Percentiles rank a stretch among this genome's conserved stretches.
phyloP scores from a whole-genome alignment of 2,329 filamentous ascomycete species.

The Aspergillus sp. region DNA sequence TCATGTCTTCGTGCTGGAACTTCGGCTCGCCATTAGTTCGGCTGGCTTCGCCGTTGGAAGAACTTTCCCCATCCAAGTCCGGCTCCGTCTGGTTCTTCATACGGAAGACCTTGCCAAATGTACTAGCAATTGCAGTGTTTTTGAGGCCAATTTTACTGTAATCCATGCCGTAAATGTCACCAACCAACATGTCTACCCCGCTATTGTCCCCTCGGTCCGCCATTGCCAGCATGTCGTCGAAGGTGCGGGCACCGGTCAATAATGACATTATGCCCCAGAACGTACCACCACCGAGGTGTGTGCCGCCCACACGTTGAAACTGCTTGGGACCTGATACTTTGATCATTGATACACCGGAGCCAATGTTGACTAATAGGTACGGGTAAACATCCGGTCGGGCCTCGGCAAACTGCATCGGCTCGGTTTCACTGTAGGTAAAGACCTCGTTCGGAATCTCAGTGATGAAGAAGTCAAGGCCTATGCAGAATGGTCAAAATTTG shows the following conservation, averaged over 20 bases:
- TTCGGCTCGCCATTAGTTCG: slow-evolving; percentile 40
- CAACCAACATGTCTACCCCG: slow-evolving; percentile 93
- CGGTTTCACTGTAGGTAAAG: slow-evolving; percentile 89
- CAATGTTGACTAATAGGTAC: slow-evolving; percentile 97
- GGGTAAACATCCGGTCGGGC: slow-evolving; percentile 84
- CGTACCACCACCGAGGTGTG: slow-evolving; percentile 92
- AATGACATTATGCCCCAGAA: slow-evolving; percentile 93
- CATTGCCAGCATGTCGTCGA: slow-evolving; percentile 94
- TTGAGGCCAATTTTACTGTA: slow-evolving; percentile 97
- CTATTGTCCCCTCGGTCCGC: slow-evolving; percentile 90
- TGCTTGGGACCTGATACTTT: slow-evolving; percentile 89
- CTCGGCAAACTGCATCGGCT: slow-evolving; percentile 86
- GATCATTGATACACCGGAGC: slow-evolving; percentile 94
- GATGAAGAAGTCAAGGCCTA: slow-evolving; percentile 97
- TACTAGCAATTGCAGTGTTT: slow-evolving; percentile 91
- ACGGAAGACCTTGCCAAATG: slow-evolving; percentile 94
- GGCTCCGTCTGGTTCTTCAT: slow-evolving; percentile 83
- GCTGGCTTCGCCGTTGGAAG: slow-evolving; percentile 55
- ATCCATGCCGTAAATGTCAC: slow-evolving; percentile 95
- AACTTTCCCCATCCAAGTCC: slow-evolving; percentile 70
- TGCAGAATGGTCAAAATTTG: slow-evolving; percentile 4
- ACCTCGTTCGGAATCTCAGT: slow-evolving; percentile 96
- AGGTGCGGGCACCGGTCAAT: slow-evolving; percentile 89
- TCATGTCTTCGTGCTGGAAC: slow-evolving; percentile 84
- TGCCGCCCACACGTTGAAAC: slow-evolving; percentile 89